Conservation (phyloP, 2,329 filamentous ascomycete species). For the Phoma sp. region DNA sequence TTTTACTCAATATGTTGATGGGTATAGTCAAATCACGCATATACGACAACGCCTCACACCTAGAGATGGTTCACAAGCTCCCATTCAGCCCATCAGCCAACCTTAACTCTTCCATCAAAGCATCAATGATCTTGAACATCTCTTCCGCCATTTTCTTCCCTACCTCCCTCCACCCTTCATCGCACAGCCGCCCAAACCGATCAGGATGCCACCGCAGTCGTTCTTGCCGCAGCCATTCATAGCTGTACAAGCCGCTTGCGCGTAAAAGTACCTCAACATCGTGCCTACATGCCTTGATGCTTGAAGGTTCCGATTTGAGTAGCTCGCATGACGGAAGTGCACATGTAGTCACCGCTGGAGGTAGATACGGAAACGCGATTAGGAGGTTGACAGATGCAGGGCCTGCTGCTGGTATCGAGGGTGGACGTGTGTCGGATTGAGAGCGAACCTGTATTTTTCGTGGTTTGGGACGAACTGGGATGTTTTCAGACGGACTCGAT, state of each 20-base stretch:
- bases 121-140: constrained; percentile 48
- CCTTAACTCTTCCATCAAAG: constrained; percentile 33
- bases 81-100: neutral
- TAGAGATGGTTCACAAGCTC: neutral
- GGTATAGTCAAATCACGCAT: no score
- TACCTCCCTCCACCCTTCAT: constrained; percentile 39
- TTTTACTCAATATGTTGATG: no score
- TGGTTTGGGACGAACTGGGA: constrained; percentile 21
- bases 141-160: constrained; percentile 44
- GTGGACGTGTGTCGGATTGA: constrained; percentile 39
- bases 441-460: constrained; percentile 42
- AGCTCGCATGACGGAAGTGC: constrained; percentile 29
- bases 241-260: constrained; percentile 44
- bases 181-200: constrained; percentile 45
- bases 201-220: constrained; percentile 48
- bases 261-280: constrained; percentile 43
- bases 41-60: no score
- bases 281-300: constrained; percentile 45
- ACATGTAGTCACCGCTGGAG: constrained; percentile 32
- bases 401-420: constrained; percentile 43
- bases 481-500: neutral
- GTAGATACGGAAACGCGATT: constrained; percentile 41
- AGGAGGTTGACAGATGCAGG: constrained; percentile 38
- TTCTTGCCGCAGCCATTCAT: constrained; percentile 47
- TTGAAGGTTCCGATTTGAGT: constrained; percentile 30